Base-by-base conservation (phyloP, 495 filamentous ascomycete species). In the Bacidia gigantensis region DNA sequence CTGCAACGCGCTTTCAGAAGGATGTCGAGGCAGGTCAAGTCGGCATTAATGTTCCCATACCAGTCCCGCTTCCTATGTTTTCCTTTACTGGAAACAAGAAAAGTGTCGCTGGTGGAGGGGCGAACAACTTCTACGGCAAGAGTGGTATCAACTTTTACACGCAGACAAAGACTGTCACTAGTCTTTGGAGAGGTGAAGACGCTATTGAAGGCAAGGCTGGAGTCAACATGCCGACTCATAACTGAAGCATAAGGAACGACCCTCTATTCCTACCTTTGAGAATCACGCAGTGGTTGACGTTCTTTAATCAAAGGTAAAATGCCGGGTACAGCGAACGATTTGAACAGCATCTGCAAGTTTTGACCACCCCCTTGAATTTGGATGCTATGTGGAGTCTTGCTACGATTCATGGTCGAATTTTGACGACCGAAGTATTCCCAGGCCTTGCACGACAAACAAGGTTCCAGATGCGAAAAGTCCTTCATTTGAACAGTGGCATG, bases 1-100 rank as follows among this genome's bases (percentile, higher is more conserved):
- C 78, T 3, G 81, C 81, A 45, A 71, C 71, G 11, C 65, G 67
- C 22, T 84, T 84, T 72, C 80, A 81, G 65, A 77, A 77, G 63
- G 75, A 83, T 44, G 70, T 76, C 50, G 74, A 78, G 53, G 75
- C 73, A 41, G 76, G 76, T 25, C 76, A 79, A 62, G 59, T 79
- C 3, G 76, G 76, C 18, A 69, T 79, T 58, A 78, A 78, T 56
- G 73, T 89, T 18, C 86, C 86, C 22, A 89, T 90, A 52, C 81
- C 80, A 2, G 89, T 95, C 3, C 90, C 92, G 14, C 72, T 93
- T 38, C 86, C 90, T 60, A 93, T 96, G 86, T 98, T 96, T 70
- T 85, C 79, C 49, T 98, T 98, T 71, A 98, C 92, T 18, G 92
- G 92, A 49, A 98, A 97, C 69, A 98, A 98, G 82, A 88, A 84